Base-by-base conservation (phyloP, 345 rosid species). In the Pistacia atlantica region DNA sequence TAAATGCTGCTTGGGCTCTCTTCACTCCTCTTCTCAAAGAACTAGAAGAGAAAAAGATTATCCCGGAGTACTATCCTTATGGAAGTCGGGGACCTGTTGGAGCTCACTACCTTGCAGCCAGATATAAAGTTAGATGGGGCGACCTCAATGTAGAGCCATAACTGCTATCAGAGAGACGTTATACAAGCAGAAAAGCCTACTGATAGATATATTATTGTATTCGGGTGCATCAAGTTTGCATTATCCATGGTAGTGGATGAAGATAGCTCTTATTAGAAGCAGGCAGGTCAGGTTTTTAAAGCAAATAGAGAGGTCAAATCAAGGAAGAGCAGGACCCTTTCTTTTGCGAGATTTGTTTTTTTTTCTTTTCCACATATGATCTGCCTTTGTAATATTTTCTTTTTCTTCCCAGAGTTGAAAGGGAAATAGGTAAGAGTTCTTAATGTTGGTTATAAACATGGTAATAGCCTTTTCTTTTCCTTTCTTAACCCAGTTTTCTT, bases 61-160 rank as follows among this genome's bases (percentile, higher is more conserved):
- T 83, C 56, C 99, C 99, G 0, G 99, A 96, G 79, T 89, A 88
- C 85, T 96, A 96, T 77, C 99, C 99, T 62, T 90, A 92, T 12
- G 97, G 99, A n/a, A 96, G 98, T 78, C 93, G 99, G 55, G 99
- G 99, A 72, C 98, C 99, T 16, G 98, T 93, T 0, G 99, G 98
- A 64, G 99, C 99, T 70, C 99, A 96, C 81, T 96, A 96, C 80
- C 97, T 96, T 57, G 97, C 99, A 6, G 99, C 99, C 46, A 88
- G 86, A 81, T 86, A 96, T 86, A 92, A 92, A 14, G 97, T 96
- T 64, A 90, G 86, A 59, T 96, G 99, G 99, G 99, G 97, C 14
- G 99, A 93, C 67, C 77, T 93, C n/a, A 83, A 89, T 58, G 11
- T 85, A 72, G 93, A 93, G 68, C 92, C 86, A 75, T 91, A 80